A percentile compares a stretch with the other conserved stretches of the same genome.
Conservation (phyloP, 352 stramenopile species). For the Globisporangium perplexum region DNA sequence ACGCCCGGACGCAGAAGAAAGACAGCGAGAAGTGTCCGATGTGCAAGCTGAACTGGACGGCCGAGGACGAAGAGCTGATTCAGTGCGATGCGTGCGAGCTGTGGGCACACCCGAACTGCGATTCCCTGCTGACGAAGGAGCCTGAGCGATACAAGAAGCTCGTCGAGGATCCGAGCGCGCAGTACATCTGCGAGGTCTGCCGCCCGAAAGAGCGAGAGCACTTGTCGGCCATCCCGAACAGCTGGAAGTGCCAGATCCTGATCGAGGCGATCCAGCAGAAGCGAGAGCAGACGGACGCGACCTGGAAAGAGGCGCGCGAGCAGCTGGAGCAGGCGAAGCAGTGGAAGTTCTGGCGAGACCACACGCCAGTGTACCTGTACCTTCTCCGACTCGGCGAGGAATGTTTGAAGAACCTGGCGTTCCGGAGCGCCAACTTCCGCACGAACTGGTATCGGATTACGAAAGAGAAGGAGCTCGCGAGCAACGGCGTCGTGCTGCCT, state of each 20-base stretch:
- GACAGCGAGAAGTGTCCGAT: conserved; percentile 75
- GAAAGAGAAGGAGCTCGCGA: conserved; percentile 43
- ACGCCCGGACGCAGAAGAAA: conserved; percentile 43
- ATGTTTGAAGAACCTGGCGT: conserved; percentile 73
- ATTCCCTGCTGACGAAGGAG: conserved; percentile 51
- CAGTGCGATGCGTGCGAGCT: conserved; percentile 84
- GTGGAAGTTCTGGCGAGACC: conserved; percentile 71
- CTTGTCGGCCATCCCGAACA: conserved; percentile 25
- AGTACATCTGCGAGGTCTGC: conserved; percentile 73
- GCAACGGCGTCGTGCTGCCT: conserved; percentile 28
- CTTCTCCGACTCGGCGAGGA: conserved; percentile 77
- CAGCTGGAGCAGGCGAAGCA: conserved; percentile 47
- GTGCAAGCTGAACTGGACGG: conserved; percentile 61
- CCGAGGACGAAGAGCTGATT: conserved; percentile 76
- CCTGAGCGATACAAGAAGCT: conserved; percentile 57
- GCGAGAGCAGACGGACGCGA: conserved; percentile 44
- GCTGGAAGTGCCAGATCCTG: conserved; percentile 66
- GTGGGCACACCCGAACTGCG: conserved; percentile 80
- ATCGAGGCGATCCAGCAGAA: conserved; percentile 71
- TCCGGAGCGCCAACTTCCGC: conserved; percentile 77
- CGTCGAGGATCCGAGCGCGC: conserved; percentile 53
- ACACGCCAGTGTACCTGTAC: conserved; percentile 79
- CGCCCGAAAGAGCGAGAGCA: conserved; percentile 53
- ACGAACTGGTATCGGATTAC: conserved; percentile 52
- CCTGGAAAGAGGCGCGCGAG: conserved; percentile 61